Evolutionary conservation across 176 grass and related monocot genomes (phyloP).

Genomic region (Musa beccarii): DNA sequence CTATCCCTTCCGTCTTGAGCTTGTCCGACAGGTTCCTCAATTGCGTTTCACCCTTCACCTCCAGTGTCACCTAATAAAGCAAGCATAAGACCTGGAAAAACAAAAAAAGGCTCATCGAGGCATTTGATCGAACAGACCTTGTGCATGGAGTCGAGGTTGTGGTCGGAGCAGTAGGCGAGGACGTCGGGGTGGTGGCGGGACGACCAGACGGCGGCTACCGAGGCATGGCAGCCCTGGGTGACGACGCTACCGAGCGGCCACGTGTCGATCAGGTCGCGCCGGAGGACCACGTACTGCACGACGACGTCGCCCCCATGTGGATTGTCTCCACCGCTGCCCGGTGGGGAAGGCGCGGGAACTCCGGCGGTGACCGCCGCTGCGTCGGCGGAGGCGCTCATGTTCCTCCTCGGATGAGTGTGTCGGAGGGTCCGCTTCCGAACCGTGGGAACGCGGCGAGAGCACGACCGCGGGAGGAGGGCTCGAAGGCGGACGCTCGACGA

Average conservation of each 20-base stretch:
- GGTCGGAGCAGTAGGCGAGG: constrained; percentile 41
- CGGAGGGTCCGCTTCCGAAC: neutral
- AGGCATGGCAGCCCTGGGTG: constrained; percentile 78
- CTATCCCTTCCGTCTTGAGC: constrained; percentile 39
- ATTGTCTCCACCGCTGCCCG: neutral
- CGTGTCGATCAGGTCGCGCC: constrained; percentile 71
- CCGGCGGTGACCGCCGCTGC: neutral
- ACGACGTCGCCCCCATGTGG: constrained; percentile 31
- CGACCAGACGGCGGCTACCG: constrained; percentile 53
- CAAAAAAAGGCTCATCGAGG: constrained; percentile 2
- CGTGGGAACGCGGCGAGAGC: neutral
- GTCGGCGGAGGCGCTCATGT: neutral
- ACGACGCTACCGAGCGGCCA: constrained; percentile 90
- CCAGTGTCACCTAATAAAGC: constrained; percentile 57
- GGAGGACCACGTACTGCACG: constrained; percentile 86
- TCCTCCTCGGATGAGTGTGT: neutral
- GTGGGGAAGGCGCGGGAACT: neutral
- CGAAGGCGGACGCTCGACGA: neutral
- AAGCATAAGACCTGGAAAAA: neutral
- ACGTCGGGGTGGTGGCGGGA: constrained; percentile 66
- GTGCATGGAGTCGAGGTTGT: constrained; percentile 79
- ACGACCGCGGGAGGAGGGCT: neutral
- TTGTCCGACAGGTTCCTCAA: constrained; percentile 74
- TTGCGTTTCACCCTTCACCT: constrained; percentile 80
- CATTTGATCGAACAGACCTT: constrained; percentile 77